Conservation (phyloP, 768 basidiomycete genomes). For the Auricularia sp. region DNA sequence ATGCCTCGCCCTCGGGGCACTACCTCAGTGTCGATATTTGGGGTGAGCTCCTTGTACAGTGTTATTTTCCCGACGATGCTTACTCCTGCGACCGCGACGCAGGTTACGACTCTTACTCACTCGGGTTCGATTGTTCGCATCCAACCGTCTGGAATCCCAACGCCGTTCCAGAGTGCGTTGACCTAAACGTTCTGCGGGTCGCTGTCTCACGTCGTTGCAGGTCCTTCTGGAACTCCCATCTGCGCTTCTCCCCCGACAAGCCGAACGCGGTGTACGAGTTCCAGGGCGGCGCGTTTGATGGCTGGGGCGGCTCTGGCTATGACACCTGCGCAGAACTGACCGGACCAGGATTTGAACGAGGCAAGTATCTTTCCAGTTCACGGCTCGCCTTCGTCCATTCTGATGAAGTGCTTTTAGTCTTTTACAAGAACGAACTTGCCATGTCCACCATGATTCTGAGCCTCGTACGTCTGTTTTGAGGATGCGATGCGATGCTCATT, state of each 20-base stretch:
- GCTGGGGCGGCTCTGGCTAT: constrained; percentile 16
- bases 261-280: constrained; percentile 36
- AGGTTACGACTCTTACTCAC: constrained; percentile 30
- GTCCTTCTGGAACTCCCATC: constrained; percentile 27
- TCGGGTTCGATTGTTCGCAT: constrained; percentile 44
- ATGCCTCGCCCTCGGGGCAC: constrained; percentile 14
- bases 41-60: constrained; percentile 16
- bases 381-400: constrained; percentile 14
- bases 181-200: not conserved
- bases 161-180: not conserved
- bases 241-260: constrained; percentile 26
- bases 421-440: constrained; percentile 39
- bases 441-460: constrained; percentile 40
- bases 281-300: constrained; percentile 45
- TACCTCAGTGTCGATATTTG: constrained; percentile 13
- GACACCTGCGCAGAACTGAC: constrained; percentile 11
- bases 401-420: constrained; percentile 20
- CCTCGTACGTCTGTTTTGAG: constrained; percentile 35
- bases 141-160: constrained; percentile 32
- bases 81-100: not conserved
- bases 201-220: not conserved
- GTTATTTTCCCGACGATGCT: constrained; percentile 7
- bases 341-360: constrained; percentile 36
- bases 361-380: too few species aligned
- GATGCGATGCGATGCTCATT: not conserved